Conservation (phyloP, 805 yeast species). For the Kurtzmaniella cleridarum region DNA sequence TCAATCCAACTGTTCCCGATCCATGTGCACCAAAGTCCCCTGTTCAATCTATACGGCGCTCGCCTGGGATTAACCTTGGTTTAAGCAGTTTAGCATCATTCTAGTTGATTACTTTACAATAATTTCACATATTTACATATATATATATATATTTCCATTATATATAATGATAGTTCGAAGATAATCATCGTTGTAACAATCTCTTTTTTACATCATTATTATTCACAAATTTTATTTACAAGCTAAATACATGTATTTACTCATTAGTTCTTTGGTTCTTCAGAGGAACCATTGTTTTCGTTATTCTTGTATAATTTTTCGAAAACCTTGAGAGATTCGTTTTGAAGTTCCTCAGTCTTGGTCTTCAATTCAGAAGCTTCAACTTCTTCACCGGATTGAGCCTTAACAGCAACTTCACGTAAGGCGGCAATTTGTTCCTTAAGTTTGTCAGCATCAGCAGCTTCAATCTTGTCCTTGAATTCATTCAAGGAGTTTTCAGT, state of each 20-base stretch:
- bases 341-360: slow-evolving; percentile 72
- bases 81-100: slow-evolving; percentile 1
- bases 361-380: slow-evolving; percentile 60
- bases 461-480: slow-evolving; percentile 42
- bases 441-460: slow-evolving; percentile 43
- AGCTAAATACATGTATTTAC: slow-evolving; percentile 1
- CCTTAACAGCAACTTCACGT: slow-evolving; percentile 64
- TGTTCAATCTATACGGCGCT: slow-evolving; percentile 3
- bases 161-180: neutral
- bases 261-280: slow-evolving; percentile 24
- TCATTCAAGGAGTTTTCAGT: slow-evolving; percentile 45
- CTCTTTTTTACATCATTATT: neutral
- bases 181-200: no score
- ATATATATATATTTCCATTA: neutral
- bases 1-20: neutral
- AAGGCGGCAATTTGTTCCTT: slow-evolving; percentile 49
- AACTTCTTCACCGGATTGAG: slow-evolving; percentile 58
- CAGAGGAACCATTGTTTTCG: slow-evolving; percentile 14
- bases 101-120: neutral
- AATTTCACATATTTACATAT: neutral
- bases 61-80: slow-evolving; percentile 6
- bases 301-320: slow-evolving; percentile 50
- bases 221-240: neutral
- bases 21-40: neutral
- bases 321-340: slow-evolving; percentile 68